A percentile compares a stretch with the other conserved stretches of the same genome.
Conservation (phyloP, 768 basidiomycete genomes). For the Podaxis sp. region DNA sequence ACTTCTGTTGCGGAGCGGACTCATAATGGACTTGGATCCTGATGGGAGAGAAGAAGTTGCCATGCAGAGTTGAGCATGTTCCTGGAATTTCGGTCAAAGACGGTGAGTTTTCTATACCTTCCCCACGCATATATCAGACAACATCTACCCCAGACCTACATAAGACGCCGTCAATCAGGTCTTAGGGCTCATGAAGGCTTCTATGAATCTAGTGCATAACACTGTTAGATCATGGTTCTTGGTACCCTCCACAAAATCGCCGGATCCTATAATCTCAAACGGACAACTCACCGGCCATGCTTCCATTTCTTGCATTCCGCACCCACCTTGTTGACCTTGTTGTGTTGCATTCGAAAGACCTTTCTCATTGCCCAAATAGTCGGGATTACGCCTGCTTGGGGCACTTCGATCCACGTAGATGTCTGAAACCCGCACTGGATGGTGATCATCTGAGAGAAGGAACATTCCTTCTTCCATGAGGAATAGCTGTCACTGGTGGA, state of each 20-base stretch:
- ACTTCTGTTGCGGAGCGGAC: not conserved
- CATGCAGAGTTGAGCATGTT: constrained; percentile 66
- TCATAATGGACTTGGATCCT: not conserved
- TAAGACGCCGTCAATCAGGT: constrained; percentile 70
- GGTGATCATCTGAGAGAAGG: not conserved
- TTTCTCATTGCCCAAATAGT: not conserved
- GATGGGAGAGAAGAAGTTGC: not conserved
- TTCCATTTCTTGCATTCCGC: constrained; percentile 82
- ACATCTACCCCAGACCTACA: constrained; percentile 52
- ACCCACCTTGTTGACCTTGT: constrained; percentile 72
- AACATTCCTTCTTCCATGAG: not conserved
- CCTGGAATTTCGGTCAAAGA: constrained; percentile 25
- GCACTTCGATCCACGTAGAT: not conserved
- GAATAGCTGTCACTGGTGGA: too few species aligned
- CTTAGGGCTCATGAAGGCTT: constrained; percentile 66
- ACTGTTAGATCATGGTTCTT: not conserved
- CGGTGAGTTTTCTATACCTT: not conserved
- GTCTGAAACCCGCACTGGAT: not conserved
- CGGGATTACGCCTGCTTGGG: not conserved
- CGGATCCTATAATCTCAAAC: not conserved
- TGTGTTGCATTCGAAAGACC: constrained; percentile 35
- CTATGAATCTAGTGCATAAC: constrained; percentile 48
- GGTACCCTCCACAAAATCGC: too few species aligned
- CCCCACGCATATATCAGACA: not conserved
- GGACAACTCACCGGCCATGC: constrained; percentile 53